Base-by-base conservation (phyloP, 805 yeast genomes). In the Ogataea nitratoaversa region DNA sequence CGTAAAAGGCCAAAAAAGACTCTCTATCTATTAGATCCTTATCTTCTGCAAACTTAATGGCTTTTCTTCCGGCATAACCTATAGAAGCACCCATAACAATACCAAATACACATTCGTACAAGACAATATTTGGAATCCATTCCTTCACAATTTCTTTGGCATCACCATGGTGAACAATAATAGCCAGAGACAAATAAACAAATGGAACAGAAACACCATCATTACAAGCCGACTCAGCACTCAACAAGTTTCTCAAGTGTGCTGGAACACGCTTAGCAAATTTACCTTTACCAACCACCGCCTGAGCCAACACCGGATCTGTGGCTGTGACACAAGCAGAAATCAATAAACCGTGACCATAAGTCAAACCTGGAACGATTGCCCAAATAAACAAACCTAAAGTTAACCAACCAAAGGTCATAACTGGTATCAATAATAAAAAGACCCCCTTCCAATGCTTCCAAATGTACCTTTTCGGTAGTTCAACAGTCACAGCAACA, bases 321-420 rank as follows among this genome's bases (percentile, higher is more conserved):
- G 90, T 82, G 7, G 89, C 88, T 0, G 90, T 82, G 38, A 82
- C 75, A 57, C 89, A 82, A 2, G 85, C 85, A 9, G 79, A 71
- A 1, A 82, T 78, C 37, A 82, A 64, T 24, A 82, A 69, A 5
- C 78, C 76, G 36, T 79, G 75, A 17, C 75, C 59, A 55, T 75
- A 80, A 25, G 64, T 60, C 41, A 81, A 63, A 22, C 72, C 72
- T 0, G 86, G 86, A 24, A 82, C 72, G 35, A 81, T 64, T 7
- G 67, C 62, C 78, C 82, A 82, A 24, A 80, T 69, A 47, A 82
- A 78, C 5, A 78, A 59, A 0, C 84, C 84, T 19, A 79, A 78
- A 5, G 78, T 63, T 11, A 83, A 55, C 84, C 87, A 82, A 42
- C 87, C 87, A 25, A 68, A 61, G 3, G 84, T 77, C 90, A 83